Evolutionary conservation across 2,329 filamentous ascomycete species (phyloP), one percentile per base, ranked within the genome.

Genomic region (Coniella lustricola): DNA sequence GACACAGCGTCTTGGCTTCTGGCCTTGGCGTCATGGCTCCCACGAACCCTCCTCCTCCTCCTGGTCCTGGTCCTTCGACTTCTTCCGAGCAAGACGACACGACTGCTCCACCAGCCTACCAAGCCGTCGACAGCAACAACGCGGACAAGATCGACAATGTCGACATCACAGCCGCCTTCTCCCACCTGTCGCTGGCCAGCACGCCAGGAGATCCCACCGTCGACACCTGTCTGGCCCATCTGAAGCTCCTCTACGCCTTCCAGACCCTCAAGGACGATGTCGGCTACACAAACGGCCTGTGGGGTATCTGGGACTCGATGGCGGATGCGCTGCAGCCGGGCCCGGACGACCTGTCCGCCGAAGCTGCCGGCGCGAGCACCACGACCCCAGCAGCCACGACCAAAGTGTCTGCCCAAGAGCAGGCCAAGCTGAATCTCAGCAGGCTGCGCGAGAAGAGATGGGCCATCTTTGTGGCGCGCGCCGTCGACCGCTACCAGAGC

Each of bases 401-500:
- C 5, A 52, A 67, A 12, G 57, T 18, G 4, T 17, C 20, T 7
- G 57, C 63, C n/a, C 60, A 66, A 7, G 63, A 67, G 1, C 58
- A 68, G n/a, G 62, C 61, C 10, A 63, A 66, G 45, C 66, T 67
- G 53, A 65, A 69, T 2, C 65, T 81, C 13, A 74, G 75, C 46
- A 70, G 71, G 43, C 67, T 87, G 25, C 72, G 80, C 13, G 85
- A 89, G 66, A 88, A 88, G 68, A 70, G 85, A 60, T 90, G 86
- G 86, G 76, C 77, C 0, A 60, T 89, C 9, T 89, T 81, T 60
- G 73, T 88, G 4, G 74, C 81, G 1, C 74, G 81, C 42, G 85
- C 85, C 1, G 84, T 81, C 0, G 76, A 83, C 42, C 74, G 86
- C 7, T 90, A 87, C 57, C 72, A 79, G 51, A 61, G 62, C 1